Evolutionary conservation across 1,139 yeast species (phyloP).

Genomic region (Schizosaccharomyces versatilis): DNA sequence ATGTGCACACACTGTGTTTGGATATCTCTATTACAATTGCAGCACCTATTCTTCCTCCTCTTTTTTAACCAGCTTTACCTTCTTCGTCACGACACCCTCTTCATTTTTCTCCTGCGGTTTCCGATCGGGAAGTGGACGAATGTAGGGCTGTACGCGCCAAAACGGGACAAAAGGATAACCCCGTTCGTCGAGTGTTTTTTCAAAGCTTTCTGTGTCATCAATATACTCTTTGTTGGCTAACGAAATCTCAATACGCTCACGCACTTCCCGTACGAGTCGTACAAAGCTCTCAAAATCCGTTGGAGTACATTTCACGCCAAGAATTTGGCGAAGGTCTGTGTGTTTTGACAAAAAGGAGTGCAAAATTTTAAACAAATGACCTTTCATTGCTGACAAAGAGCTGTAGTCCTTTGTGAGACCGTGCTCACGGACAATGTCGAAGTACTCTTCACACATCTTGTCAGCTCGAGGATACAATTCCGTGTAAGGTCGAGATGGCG

Average conservation of each 20-base stretch:
- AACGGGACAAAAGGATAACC: conserved; percentile 79
- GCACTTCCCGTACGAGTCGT: conserved; percentile 40
- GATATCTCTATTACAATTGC: too few species aligned
- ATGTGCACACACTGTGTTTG: too few species aligned
- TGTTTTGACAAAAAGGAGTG: not conserved
- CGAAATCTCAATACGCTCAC: conserved; percentile 27
- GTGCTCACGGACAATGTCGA: conserved; percentile 47
- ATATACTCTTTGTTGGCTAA: not conserved
- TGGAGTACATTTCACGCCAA: conserved; percentile 19
- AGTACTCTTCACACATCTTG: conserved; percentile 58
- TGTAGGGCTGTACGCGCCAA: conserved; percentile 93
- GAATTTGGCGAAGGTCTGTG: conserved; percentile 6
- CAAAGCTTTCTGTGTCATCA: not conserved
- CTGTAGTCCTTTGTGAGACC: conserved; percentile 2
- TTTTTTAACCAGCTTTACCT: not conserved
- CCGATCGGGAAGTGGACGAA: conserved; percentile 39
- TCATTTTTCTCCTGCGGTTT: not conserved
- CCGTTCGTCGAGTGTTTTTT: conserved; percentile 29
- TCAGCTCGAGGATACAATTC: conserved; percentile 67
- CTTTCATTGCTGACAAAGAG: conserved; percentile 27
- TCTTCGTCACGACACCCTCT: not conserved
- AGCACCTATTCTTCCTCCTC: too few species aligned
- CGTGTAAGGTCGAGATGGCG: conserved; percentile 9
- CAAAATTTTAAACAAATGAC: conserved; percentile 64
- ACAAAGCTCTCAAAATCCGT: conserved; percentile 41